Evolutionary conservation across 2,329 filamentous ascomycete species (phyloP), one percentile per base, ranked within the genome.

Genomic region (Colletotrichum tropicicola): DNA sequence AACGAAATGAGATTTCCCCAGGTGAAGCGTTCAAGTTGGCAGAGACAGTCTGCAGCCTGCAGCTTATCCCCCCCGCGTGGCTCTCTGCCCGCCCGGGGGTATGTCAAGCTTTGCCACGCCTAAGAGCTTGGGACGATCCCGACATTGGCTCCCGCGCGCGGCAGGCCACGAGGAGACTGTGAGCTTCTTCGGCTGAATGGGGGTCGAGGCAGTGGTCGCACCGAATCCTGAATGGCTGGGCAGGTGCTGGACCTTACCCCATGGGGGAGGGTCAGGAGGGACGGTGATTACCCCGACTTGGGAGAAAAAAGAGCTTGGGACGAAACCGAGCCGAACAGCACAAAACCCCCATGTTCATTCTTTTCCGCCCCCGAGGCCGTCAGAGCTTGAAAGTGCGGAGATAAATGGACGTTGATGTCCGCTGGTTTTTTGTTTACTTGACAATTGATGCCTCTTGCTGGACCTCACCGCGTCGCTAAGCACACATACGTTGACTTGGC

Each of bases 211-310:
- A 30, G 12, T 5, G n/a, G 39, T 25, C 39, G 19, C 17, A 45
- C 59, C 3, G 19, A 32, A 47, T 44, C 28, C 6, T 60, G 60
- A 64, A 43, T 54, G 60, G 60, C 60, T 48, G 56, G 41, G 53
- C n/a, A 39, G 32, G 41, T 19, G 32, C 41, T 25, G 7, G 28
- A 32, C n/a, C 41, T 37, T 23, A 55, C 25, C 57, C 56, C 57
- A 30, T 30, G 17, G 47, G 48, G 32, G 48, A 17, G 39, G 48
- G n/a, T n/a, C n/a, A 41, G 43, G 56, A 35, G 47, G 48, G 43
- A 60, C 61, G 61, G 44, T 49, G 35, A 65, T 65, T 45, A 45
- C 51, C 49, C 57, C 57, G 49, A 65, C 61, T 55, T 60, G 56
- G 56, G 39, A 43, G 17, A 43, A 10, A 21, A 19, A 19, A 32